Evolutionary conservation across 495 filamentous ascomycete species (phyloP), one percentile per base, ranked within the genome.

Genomic region (Letharia columbiana): DNA sequence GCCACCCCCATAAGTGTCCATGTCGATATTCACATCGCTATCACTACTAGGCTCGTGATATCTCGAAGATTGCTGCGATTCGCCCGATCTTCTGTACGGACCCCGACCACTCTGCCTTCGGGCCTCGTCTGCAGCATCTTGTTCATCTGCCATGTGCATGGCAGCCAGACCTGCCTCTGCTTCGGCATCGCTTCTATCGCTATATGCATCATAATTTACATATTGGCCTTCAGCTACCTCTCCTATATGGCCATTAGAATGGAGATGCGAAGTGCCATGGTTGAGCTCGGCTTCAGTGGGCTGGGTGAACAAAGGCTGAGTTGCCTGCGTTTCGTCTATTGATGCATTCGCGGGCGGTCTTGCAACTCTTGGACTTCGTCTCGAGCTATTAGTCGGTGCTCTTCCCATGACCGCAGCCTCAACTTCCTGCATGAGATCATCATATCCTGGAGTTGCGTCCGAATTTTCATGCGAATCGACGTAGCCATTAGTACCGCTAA

Each of bases 101-200:
- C 73, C 74, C 64, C 73, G 81, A 59, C 77, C 79, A 60, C 83
- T 86, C 63, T 86, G 84, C 52, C 82, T 78, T 28, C 88, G 85
- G 57, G 76, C 78, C 49, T 80, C 79, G 28, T 81, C 78, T 6
- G 77, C 81, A 57, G 71, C 76, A 33, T 96, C 91, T 72, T 96
- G 86, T 75, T 92, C 86, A 62, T 96, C 94, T 2, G 90, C 90
- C 75, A 90, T 84, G 44, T 84, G 87, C 82, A 98, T 83, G 71
- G 92, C 91, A 68, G 87, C 85, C 23, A 95, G 77, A 2, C 94
- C 94, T 37, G 90, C 91, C 31, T 89, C 89, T 37, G 91, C 93
- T 75, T 99, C 94, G 0, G 91, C 85, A 68, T 99, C 94, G 71
- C 91, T 96, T 39, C 91, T 90, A 67, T 94, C 84, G 70, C 82